Evolutionary conservation across 345 rosid species (phyloP).

Genomic region (Rhizophora apiculata): DNA sequence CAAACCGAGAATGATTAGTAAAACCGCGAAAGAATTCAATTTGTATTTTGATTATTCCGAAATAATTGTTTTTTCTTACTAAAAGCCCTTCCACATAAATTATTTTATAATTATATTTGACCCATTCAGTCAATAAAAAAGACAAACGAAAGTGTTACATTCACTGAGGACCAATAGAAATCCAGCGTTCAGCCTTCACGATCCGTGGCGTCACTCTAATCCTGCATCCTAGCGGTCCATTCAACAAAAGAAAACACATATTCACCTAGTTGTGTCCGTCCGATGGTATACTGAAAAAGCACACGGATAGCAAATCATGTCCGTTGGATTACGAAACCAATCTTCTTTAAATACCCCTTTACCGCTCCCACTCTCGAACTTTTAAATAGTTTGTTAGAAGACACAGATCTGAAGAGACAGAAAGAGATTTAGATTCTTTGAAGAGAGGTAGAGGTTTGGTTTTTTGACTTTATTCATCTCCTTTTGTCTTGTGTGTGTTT

Average conservation of each 20-base stretch:
- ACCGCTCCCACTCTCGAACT: fast-evolving
- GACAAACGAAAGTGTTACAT: background rate
- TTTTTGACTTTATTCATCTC: background rate
- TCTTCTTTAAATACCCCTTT: constrained; percentile 14
- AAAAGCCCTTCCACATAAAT: too few relatives aligned
- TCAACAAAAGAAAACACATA: constrained; percentile 51
- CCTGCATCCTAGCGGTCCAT: constrained; percentile 40
- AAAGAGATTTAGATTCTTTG: background rate
- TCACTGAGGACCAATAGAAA: constrained; percentile 25
- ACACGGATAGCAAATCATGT: constrained; percentile 41
- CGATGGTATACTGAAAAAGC: constrained; percentile 41
- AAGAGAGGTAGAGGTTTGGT: constrained; percentile 23
- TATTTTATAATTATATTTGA: too few relatives aligned
- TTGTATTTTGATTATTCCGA: too few relatives aligned
- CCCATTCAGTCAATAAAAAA: too few relatives aligned
- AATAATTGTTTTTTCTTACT: too few relatives aligned
- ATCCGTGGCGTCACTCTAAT: constrained; percentile 41
- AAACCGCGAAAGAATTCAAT: too few relatives aligned
- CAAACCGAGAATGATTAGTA: too few relatives aligned
- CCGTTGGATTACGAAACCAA: constrained; percentile 30
- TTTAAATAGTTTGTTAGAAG: background rate
- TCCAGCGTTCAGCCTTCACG: background rate
- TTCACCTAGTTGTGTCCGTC: constrained; percentile 32
- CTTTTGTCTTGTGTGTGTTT: background rate
- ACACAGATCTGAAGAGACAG: background rate